Evolutionary conservation across 176 grass and related monocot species (phyloP).

Genomic region (Juncus inflexus): DNA sequence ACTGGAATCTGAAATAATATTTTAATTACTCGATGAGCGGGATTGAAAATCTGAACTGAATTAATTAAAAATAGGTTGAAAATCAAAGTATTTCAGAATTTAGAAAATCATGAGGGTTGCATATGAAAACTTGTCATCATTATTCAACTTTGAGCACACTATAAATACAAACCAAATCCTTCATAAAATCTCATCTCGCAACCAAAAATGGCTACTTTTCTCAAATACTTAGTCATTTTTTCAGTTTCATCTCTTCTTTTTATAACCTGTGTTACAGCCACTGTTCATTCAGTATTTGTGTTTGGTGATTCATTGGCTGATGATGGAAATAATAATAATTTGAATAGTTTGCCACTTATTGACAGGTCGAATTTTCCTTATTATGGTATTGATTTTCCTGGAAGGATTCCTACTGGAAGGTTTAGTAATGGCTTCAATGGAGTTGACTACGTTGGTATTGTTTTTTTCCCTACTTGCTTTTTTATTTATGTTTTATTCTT

Average conservation of each 20-base stretch:
- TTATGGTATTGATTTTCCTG: slow-evolving; percentile 26
- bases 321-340: slow-evolving; percentile 33
- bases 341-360: not conserved
- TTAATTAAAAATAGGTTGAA: too few species aligned
- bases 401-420: slow-evolving; percentile 18
- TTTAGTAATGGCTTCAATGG: slow-evolving; percentile 37
- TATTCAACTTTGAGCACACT: too few species aligned
- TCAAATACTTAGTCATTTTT: not conserved
- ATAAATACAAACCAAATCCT: too few species aligned
- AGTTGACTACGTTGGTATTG: slow-evolving; percentile 24
- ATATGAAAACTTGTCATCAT: too few species aligned
- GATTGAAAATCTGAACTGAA: too few species aligned
- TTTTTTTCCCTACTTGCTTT: not conserved
- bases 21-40: too few species aligned
- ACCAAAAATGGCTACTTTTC: slow-evolving; percentile 8
- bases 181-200: too few species aligned
- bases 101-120: too few species aligned
- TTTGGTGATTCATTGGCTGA: slow-evolving; percentile 34
- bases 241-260: not conserved
- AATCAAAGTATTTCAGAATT: too few species aligned
- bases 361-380: slow-evolving; percentile 28
- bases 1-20: too few species aligned
- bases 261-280: slow-evolving; percentile 1
- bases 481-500: slow-evolving; percentile 8
- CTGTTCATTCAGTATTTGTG: slow-evolving; percentile 22